Evolutionary conservation across 2,329 filamentous ascomycete genomes (phyloP).

Genomic region (Macrophomina pseudophaseolina): DNA sequence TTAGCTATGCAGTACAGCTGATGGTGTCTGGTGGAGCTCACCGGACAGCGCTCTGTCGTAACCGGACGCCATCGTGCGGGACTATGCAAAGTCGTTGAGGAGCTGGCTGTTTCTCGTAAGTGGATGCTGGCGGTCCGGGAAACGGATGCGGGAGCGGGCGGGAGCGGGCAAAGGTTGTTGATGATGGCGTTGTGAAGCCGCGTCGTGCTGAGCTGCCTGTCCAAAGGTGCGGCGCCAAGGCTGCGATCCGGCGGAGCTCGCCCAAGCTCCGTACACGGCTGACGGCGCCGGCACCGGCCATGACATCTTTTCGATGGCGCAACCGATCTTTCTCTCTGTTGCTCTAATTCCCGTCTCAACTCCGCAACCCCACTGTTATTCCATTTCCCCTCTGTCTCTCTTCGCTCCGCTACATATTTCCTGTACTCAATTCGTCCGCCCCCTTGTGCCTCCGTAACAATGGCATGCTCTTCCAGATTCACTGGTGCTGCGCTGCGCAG

Average conservation of each 20-base stretch:
- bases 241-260: conserved; percentile 14
- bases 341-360: neutral
- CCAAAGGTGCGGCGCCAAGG: conserved; percentile 16
- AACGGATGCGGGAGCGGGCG: conserved; percentile 1
- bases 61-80: conserved; percentile 68
- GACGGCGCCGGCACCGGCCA: conserved; percentile 14
- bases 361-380: conserved; percentile 11
- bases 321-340: neutral
- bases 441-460: conserved; percentile 30
- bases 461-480: conserved; percentile 44
- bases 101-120: neutral
- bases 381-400: neutral
- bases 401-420: neutral
- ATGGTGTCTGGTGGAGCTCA: conserved; percentile 59
- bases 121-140: neutral
- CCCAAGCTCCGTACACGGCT: conserved; percentile 21
- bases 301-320: conserved; percentile 24
- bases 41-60: conserved; percentile 99
- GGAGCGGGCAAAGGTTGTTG: conserved; percentile 10
- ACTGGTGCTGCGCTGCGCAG: conserved; percentile 40
- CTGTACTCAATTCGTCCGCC: neutral
- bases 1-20: conserved; percentile 34
- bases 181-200: conserved; percentile 23
- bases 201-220: conserved; percentile 26
- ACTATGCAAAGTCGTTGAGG: neutral